Evolutionary conservation across 306 rosid genomes (phyloP).

Genomic region (Acacia confusa): DNA sequence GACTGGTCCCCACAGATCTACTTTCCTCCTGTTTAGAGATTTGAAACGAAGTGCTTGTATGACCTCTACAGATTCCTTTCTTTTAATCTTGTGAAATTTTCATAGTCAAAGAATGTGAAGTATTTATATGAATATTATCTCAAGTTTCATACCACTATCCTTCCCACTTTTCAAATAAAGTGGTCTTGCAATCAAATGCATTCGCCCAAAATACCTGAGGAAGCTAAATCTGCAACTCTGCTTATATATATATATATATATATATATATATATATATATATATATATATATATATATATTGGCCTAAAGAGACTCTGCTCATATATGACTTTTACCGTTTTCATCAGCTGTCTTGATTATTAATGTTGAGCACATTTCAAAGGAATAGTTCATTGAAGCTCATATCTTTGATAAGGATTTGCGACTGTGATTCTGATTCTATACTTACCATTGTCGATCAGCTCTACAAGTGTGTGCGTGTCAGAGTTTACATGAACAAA

Average conservation of each 20-base stretch:
- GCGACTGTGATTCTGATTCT: neutral
- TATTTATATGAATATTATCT: neutral
- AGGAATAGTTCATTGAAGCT: neutral
- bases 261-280: no score
- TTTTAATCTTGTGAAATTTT: neutral
- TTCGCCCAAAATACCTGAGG: slow-evolving; percentile 51
- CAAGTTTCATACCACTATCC: neutral
- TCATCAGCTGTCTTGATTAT: neutral
- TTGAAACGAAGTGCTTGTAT: neutral
- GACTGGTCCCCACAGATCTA: neutral
- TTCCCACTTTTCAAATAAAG: neutral
- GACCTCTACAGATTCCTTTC: neutral
- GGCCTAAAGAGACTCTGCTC: no score
- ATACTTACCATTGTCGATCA: neutral
- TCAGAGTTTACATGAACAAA: neutral
- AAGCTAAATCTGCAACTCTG: slow-evolving; percentile 42
- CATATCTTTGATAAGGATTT: neutral
- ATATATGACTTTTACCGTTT: neutral
- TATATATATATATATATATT: no score
- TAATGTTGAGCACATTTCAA: neutral
- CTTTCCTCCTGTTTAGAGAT: neutral
- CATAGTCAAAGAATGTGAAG: neutral
- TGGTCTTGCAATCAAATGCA: neutral
- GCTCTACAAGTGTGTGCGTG: neutral
- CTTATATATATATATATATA: neutral